These are phyloP conservation scores for Schizonepeta tenuifolia DNA, from an alignment of 257 asterid species.

Conservation along the genomic window DNA sequence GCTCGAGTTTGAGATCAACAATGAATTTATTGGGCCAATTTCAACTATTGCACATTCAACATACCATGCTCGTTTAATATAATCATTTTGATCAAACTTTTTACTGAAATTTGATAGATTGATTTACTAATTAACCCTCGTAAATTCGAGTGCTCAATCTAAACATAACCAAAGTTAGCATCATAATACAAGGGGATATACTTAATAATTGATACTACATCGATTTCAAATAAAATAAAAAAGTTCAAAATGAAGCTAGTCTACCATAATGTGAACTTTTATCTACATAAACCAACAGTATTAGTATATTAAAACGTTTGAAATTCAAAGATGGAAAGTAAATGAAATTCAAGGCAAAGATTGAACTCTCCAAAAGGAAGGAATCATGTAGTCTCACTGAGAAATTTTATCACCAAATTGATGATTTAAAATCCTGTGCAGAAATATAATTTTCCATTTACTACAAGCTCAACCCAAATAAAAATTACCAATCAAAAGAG, in stretches of 20 bases:
- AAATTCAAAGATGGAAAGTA: background rate
- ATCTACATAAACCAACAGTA: background rate
- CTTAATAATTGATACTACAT: no score
- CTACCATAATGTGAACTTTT: background rate
- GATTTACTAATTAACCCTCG: background rate
- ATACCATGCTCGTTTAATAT: no score
- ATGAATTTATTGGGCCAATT: no score
- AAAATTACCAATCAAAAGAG: slow-evolving; percentile 4
- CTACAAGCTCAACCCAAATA: slow-evolving; percentile 6
- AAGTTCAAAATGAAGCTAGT: background rate
- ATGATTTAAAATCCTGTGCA: background rate
- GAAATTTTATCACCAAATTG: background rate
- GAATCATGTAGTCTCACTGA: background rate
- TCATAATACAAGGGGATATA: background rate
- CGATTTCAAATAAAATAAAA: background rate
- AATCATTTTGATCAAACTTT: background rate
- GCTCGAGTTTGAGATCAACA: no score
- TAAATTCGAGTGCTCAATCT: background rate
- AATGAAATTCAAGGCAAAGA: background rate
- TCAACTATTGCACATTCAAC: no score
- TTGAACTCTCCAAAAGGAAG: background rate
- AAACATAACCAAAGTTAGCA: background rate
- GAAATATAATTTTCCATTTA: background rate
- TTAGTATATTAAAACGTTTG: background rate
- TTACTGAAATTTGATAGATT: background rate